Evolutionary conservation across 192 early-diverging fungal species (phyloP), one percentile per base, ranked within the genome.

Genomic region (Podila clonocystis): DNA sequence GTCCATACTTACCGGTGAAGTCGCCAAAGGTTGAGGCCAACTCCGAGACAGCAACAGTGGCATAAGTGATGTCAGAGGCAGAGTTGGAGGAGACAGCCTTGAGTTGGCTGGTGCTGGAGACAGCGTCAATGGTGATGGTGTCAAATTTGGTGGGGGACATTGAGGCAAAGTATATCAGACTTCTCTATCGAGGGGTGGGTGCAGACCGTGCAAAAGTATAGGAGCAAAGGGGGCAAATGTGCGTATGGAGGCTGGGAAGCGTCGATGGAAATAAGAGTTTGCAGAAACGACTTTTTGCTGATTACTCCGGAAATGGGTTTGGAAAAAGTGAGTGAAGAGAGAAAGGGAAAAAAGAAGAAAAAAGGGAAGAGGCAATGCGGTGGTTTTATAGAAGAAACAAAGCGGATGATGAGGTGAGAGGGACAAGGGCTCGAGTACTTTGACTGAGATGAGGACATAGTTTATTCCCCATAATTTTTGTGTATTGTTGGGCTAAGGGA

Each of bases 171-270:
- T 69, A 24, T 55, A 55, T 75, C 59, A 50, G 67, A 74, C 61
- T 75, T 75, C 64, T 76, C 67, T 76, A 64, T 38, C 58, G 62
- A 58, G 38, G 68, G 58, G 75, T 70, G 68, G 68, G 75, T 77
- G 75, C 68, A 77, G 68, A 77, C 68, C 75, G 75, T 70, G 68
- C 68, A 66, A 66, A 48, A 48, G 65, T 19, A 17, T n/a, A 4
- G 65, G 45, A 20, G n/a, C 49, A 22, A 65, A 65, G 63, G 41
- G 28, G 63, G 24, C 24, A 48, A 64, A 20, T 26, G 48, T 63
- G 26, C 26, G 34, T 5, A 41, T 26, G 62, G 34, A 38, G 62
- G 62, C 34, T 63, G 34, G 20, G 20, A 9, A 41, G 48, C 22
- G 41, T 49, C 41, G 41, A 65, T 5, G 63, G 63, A 38, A 24